Percentiles rank a stretch among this genome's conserved stretches.
Evolutionary conservation across 495 filamentous ascomycete genomes (phyloP).

Genomic region (Cetradonia linearis): DNA sequence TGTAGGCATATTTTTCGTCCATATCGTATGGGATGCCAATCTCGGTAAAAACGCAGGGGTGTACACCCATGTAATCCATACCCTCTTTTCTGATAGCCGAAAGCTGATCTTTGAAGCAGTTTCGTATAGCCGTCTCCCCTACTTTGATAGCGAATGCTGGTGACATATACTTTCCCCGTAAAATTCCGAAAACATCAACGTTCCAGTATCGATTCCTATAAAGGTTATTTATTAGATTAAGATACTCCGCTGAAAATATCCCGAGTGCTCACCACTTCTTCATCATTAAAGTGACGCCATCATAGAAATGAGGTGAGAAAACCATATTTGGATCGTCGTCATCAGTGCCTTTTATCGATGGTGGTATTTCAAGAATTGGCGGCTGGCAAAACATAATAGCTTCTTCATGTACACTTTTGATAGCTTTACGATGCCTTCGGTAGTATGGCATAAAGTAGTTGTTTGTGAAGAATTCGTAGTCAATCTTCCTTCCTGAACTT

Average conservation of each 20-base stretch:
- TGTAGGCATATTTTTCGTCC: slow-evolving; percentile 91
- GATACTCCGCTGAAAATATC: background rate
- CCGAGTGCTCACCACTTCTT: slow-evolving; percentile 68
- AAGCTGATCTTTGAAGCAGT: slow-evolving; percentile 89
- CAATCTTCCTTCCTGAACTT: slow-evolving; percentile 53
- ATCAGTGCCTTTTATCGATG: slow-evolving; percentile 70
- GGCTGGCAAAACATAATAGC: slow-evolving; percentile 88
- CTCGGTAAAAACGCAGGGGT: slow-evolving; percentile 85
- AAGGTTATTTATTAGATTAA: slow-evolving; percentile 15
- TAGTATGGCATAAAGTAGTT: slow-evolving; percentile 82
- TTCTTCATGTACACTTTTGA: slow-evolving; percentile 63
- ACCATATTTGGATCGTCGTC: slow-evolving; percentile 87
- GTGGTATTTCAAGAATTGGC: slow-evolving; percentile 84
- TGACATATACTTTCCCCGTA: slow-evolving; percentile 77
- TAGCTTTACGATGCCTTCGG: slow-evolving; percentile 59
- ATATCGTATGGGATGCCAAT: slow-evolving; percentile 99
- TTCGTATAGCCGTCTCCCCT: slow-evolving; percentile 89
- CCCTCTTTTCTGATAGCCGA: slow-evolving; percentile 80
- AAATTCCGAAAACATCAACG: slow-evolving; percentile 84
- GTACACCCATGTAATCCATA: slow-evolving; percentile 77
- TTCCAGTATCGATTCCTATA: slow-evolving; percentile 83
- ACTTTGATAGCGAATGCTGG: slow-evolving; percentile 87
- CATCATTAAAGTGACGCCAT: slow-evolving; percentile 90
- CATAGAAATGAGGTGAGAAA: slow-evolving; percentile 92
- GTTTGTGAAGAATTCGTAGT: slow-evolving; percentile 80